Evolutionary conservation across 2,329 filamentous ascomycete genomes (phyloP), one percentile per base, ranked within the genome.

Genomic region (Fusarium sp.): DNA sequence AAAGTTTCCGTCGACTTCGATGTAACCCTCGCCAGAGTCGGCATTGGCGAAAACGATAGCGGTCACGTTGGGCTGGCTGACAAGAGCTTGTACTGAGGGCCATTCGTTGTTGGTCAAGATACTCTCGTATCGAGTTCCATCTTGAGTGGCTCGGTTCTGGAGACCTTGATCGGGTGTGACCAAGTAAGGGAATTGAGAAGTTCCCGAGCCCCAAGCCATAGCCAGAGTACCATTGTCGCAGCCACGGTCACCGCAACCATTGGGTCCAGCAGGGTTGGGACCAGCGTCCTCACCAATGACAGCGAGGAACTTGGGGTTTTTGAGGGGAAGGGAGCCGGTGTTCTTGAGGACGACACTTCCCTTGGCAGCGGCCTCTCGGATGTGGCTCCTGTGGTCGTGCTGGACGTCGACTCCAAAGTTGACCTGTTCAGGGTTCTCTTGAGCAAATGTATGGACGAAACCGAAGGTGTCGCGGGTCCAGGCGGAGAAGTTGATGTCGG

Each of bases 281-380:
- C 93, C 93, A 22, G 95, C 93, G 81, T 98, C 95, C 57, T 94
- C 91, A 26, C 95, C 95, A 75, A 98, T 89, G 59, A 95, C 90
- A 24, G 89, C 92, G 33, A 95, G 84, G 77, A 93, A 92, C 78
- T 89, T 91, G 74, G 95, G 93, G 79, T 91, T 90, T 65, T 90
- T 91, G n/a, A 98, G 86, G 1, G 95, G 95, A 36, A 98, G 85
- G 5, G 87, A 86, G 20, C 91, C 91, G 7, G 86, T 85, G 82
- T 98, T 98, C 88, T 98, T 99, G 72, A 99, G 86, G 16, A 99
- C 86, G 12, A 99, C 95, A 6, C 92, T 95, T 22, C 93, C 94
- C 81, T 93, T 92, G 56, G 92, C 91, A 20, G 90, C 95, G 58
- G 93, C 88, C 73, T 94, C 89, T 38, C 95, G 91, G 71, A 97